Conservation (phyloP, 176 grass and related monocot genomes). For the Musa acuminata region DNA sequence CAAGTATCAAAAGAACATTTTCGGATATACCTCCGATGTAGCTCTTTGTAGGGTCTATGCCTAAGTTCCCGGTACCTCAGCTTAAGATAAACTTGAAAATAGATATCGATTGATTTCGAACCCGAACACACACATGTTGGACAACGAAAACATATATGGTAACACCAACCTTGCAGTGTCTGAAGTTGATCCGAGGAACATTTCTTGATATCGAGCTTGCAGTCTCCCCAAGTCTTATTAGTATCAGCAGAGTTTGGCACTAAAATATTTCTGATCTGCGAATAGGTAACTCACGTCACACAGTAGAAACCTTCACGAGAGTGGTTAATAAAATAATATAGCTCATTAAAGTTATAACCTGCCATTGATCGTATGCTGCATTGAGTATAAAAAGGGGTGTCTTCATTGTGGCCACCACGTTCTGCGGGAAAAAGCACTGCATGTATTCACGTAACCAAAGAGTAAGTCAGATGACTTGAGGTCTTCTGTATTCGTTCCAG, state of each 20-base stretch:
- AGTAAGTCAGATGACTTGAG: neutral
- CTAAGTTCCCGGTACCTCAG: too few species aligned
- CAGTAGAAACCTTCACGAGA: neutral
- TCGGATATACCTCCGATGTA: too few species aligned
- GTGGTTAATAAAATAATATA: neutral
- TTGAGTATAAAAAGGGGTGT: constrained; percentile 92
- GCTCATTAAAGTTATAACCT: constrained; percentile 30
- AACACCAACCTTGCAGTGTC: constrained; percentile 51
- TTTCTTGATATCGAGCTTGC: constrained; percentile 62
- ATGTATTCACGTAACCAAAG: constrained; percentile 20
- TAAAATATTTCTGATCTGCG: constrained; percentile 48
- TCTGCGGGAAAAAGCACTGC: constrained; percentile 97
- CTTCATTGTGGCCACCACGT: constrained; percentile 50
- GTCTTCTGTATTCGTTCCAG: constrained; percentile 5
- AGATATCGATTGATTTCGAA: too few species aligned
- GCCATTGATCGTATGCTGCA: constrained; percentile 90
- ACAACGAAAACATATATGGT: neutral
- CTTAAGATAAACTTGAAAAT: too few species aligned
- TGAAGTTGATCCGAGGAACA: constrained; percentile 55
- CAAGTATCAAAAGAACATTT: too few species aligned
- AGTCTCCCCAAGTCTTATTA: constrained; percentile 46
- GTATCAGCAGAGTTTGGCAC: constrained; percentile 57
- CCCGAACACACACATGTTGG: too few species aligned
- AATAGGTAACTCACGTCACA: neutral
- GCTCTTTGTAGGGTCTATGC: too few species aligned